Conservation (phyloP, 345 rosid genomes). For the Camelina hispida region DNA sequence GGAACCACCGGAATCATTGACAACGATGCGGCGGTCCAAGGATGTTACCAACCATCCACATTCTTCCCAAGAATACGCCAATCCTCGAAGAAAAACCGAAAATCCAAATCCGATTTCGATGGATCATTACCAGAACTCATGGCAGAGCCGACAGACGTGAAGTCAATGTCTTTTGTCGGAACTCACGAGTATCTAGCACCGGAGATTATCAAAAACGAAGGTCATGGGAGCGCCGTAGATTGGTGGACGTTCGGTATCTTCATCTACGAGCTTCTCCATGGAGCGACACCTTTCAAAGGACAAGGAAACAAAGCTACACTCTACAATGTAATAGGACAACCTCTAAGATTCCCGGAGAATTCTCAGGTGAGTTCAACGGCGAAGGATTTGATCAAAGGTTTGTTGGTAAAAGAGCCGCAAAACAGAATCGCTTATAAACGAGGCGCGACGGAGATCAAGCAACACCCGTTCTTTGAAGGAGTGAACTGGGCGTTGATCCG, state of each 20-base stretch:
- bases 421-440: slow-evolving; percentile 58
- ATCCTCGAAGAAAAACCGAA: slow-evolving; percentile 60
- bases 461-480: slow-evolving; percentile 65
- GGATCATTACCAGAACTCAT: slow-evolving; percentile 70
- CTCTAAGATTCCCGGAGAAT: slow-evolving; percentile 61
- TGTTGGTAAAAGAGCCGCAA: slow-evolving; percentile 65
- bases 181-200: slow-evolving; percentile 76
- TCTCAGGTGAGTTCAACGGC: slow-evolving; percentile 53
- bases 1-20: slow-evolving; percentile 23
- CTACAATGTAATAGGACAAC: slow-evolving; percentile 58
- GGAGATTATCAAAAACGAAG: slow-evolving; percentile 62
- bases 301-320: slow-evolving; percentile 60
- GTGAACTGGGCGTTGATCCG: slow-evolving; percentile 66
- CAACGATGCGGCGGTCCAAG: slow-evolving; percentile 27
- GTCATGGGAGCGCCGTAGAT: slow-evolving; percentile 77
- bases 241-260: slow-evolving; percentile 80
- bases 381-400: slow-evolving; percentile 59
- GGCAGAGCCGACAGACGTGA: slow-evolving; percentile 65
- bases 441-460: slow-evolving; percentile 77
- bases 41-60: slow-evolving; percentile 44
- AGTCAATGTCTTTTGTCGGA: slow-evolving; percentile 75
- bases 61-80: slow-evolving; percentile 42
- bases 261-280: slow-evolving; percentile 60
- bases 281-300: slow-evolving; percentile 69
- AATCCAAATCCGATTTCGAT: slow-evolving; percentile 53